Evolutionary conservation across 129 eudicot genomes (phyloP), one percentile per base, ranked within the genome.

Genomic region (Mikania micrantha): DNA sequence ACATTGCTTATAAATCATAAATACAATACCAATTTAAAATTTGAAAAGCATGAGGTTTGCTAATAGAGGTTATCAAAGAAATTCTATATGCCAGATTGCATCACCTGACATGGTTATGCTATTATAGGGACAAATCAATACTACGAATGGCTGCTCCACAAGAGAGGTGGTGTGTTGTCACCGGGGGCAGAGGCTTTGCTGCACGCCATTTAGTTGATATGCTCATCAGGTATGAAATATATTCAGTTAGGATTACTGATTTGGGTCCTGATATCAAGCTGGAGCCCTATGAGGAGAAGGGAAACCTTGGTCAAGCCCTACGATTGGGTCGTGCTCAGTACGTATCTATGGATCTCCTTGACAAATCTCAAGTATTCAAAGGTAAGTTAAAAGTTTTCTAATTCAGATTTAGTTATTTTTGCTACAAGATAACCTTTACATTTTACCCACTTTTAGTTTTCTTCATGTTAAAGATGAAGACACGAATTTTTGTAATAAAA

Each of bases 101-200:
- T 41, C 11, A 44, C 6, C 47, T 47, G 2, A 35, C 6, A 19
- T 73, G 31, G 29, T 73, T 63, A 63, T 45, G 34, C 44, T 47
- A 58, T 67, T 34, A 35, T 13, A 58, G 74, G 79, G 69, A 45
- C 1, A 17, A 45, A 74, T 64, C 16, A 19, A 15, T 56, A 38
- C 42, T 69, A 22, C 45, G 68, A 66, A 85, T 82, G 85, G 68
- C 69, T 29, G 82, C 67, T 60, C 53, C 64, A 19, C 82, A 76
- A 74, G 95, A 82, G 84, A 78, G 88, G 54, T 92, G 96, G 98
- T 92, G 96, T 77, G 83, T 92, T 63, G 98, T 92, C 57, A 88
- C 98, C 6, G 98, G 98, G 9, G 98, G 98, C 60, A 76, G 98
- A 67, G 98, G 98, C 22, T 92, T 92, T 60, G 98, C 95, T n/a